Percentiles rank a stretch among this genome's conserved stretches.
Evolutionary conservation across 352 stramenopile genomes (phyloP).

Genomic region (Thraustotheca clavata): DNA sequence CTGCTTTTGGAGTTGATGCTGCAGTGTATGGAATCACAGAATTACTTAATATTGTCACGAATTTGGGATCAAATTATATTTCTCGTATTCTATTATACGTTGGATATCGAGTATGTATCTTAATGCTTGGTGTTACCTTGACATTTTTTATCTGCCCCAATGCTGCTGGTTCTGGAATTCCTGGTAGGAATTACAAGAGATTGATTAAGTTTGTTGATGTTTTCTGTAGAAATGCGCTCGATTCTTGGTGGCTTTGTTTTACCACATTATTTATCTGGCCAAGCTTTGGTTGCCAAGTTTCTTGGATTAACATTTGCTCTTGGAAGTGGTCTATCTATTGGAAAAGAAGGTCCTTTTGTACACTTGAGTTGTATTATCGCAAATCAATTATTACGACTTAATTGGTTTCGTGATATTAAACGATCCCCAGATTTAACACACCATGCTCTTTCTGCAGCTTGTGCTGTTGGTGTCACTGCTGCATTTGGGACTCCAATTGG

Average conservation of each 20-base stretch:
- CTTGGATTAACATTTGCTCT: slow-evolving; percentile 53
- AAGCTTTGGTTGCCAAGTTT: slow-evolving; percentile 56
- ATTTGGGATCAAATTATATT: slow-evolving; percentile 41
- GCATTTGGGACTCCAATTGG: slow-evolving; percentile 69
- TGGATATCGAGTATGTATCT: slow-evolving; percentile 43
- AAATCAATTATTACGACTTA: slow-evolving; percentile 44
- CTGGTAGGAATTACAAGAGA: too few species aligned
- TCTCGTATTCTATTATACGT: slow-evolving; percentile 53
- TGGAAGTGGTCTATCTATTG: slow-evolving; percentile 58
- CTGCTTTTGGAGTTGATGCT: slow-evolving; percentile 56
- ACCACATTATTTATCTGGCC: slow-evolving; percentile 49
- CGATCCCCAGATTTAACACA: slow-evolving; percentile 53
- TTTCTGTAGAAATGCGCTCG: slow-evolving; percentile 49
- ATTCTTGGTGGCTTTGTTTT: slow-evolving; percentile 66
- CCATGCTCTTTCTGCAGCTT: slow-evolving; percentile 56
- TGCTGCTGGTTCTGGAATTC: slow-evolving; percentile 60
- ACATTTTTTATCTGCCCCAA: slow-evolving; percentile 55
- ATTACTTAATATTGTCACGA: slow-evolving; percentile 33
- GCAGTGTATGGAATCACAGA: slow-evolving; percentile 40
- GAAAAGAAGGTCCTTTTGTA: slow-evolving; percentile 75
- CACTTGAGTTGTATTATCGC: slow-evolving; percentile 70
- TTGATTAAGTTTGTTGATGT: neutral
- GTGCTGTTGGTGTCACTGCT: slow-evolving; percentile 65
- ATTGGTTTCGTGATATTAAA: slow-evolving; percentile 51
- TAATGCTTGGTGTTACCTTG: slow-evolving; percentile 48